Percentiles rank a stretch among this genome's conserved stretches.
Conservation (phyloP, 306 rosid species). For the Dryas drummondii region DNA sequence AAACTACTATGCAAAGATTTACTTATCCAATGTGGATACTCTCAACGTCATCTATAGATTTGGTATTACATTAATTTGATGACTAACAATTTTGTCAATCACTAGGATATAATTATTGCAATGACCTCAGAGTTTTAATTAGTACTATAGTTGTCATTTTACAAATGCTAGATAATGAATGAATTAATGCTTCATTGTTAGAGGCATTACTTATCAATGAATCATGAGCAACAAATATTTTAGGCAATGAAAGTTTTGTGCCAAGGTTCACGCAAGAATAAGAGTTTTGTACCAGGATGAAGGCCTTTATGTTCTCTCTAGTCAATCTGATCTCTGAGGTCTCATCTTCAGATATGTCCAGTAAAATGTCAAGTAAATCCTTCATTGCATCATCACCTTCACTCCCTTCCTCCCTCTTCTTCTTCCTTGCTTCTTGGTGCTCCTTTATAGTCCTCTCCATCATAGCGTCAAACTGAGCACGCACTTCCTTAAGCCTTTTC, state of each 20-base stretch:
- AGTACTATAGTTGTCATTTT: not conserved
- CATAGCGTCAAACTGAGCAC: constrained; percentile 45
- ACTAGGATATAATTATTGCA: not conserved
- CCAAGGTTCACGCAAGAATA: not conserved
- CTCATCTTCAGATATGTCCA: constrained; percentile 41
- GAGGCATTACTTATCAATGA: not conserved
- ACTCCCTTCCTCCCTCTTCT: constrained; percentile 4
- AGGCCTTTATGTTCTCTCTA: constrained; percentile 57
- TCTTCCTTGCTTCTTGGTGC: constrained; percentile 37
- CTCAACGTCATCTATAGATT: not conserved
- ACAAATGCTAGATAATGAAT: not conserved
- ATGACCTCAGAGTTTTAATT: not conserved
- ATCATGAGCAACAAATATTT: not conserved
- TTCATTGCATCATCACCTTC: constrained; percentile 8
- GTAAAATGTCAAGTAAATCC: constrained; percentile 56
- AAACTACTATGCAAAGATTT: too few species aligned
- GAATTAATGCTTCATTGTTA: not conserved
- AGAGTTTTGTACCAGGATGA: constrained; percentile 42
- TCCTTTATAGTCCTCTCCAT: constrained; percentile 51
- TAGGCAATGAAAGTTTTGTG: not conserved
- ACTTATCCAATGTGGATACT: too few species aligned
- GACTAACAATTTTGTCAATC: too few species aligned
- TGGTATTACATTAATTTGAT: not conserved
- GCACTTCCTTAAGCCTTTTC: constrained; percentile 31
- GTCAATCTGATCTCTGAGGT: constrained; percentile 46